Base-by-base conservation (phyloP, 2,329 filamentous ascomycete species). In the Cryphonectria japonica region DNA sequence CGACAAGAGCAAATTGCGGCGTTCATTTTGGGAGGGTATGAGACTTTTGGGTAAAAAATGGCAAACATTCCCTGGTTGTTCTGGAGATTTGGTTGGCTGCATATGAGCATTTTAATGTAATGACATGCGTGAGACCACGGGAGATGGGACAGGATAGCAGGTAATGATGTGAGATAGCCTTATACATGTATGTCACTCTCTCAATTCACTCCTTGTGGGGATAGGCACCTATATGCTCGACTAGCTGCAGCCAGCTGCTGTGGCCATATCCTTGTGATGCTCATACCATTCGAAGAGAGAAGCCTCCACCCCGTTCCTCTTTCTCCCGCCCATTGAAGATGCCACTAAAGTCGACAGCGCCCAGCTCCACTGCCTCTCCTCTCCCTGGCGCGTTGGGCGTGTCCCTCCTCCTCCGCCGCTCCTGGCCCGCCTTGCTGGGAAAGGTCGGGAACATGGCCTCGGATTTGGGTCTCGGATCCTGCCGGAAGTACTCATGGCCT, bases 381-480 rank as follows among this genome's bases (percentile, higher is more conserved):
- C 95, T 85, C 54, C 88, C 88, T 0, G 96, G 96, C 8, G 96
- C 96, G 79, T 94, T 91, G 0, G 96, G 96, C 74, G 91, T 95
- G 72, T 90, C 89, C 72, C 88, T 85, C 52, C 88, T 85, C 74
- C 93, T 85, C 75, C 94, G 85, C 78, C 91, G 92, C 84, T 99
- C 96, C 84, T 96, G 92, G 1, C 94, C 94, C 0, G 96, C 96
- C 81, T 97, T 98, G 76, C 93, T 96, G 0, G 96, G 96, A 79
- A 98, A 99, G 0, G 96, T 98, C 2, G 96, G 96, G 78, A 99
- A 98, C 91, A 99, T 92, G 76, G 92, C 92, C 78, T 93, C 92
- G 9, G 92, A 90, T 82, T 98, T 98, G 1, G 95, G 93, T 72
- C 92, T 92, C 0, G 96, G 96, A 75, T 97, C 92, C 82, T 98